Conservation (phyloP, 441 rosid species). For the Sinapis alba region DNA sequence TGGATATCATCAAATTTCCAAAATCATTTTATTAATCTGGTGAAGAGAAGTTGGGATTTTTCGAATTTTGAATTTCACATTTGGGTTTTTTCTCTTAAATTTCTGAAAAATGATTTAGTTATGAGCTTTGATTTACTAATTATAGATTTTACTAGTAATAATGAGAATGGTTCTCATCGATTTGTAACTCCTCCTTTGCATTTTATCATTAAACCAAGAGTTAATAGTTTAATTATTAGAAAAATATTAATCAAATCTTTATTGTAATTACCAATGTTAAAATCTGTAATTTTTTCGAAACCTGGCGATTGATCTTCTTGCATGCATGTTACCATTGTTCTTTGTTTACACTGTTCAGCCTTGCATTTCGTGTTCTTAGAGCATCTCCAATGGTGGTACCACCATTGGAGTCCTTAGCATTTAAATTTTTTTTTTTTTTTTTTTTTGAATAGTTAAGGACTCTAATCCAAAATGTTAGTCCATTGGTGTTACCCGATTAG, state of each 20-base stretch:
- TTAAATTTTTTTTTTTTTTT: no score
- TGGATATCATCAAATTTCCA: no score
- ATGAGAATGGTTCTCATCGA: neutral
- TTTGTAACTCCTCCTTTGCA: neutral
- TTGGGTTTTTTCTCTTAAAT: conserved; percentile 15
- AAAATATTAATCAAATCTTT: no score
- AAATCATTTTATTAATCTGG: no score
- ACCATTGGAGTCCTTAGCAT: no score
- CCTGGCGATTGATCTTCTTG: conserved; percentile 33
- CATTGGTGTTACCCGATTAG: no score
- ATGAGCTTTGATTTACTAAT: conserved; percentile 1
- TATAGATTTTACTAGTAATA: no score
- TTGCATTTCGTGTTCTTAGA: conserved; percentile 27
- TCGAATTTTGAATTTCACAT: neutral
- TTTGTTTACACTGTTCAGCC: conserved; percentile 13
- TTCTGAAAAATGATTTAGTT: neutral
- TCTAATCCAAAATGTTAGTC: no score
- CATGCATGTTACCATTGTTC: conserved; percentile 58
- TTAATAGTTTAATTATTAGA: neutral
- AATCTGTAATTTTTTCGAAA: conserved; percentile 1
- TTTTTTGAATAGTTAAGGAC: no score
- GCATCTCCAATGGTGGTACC: no score
- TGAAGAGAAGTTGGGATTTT: no score
- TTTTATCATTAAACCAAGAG: conserved; percentile 4
- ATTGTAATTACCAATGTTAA: no score